Conservation (phyloP, 495 filamentous ascomycete species). For the Aspergillus mulundensis region DNA sequence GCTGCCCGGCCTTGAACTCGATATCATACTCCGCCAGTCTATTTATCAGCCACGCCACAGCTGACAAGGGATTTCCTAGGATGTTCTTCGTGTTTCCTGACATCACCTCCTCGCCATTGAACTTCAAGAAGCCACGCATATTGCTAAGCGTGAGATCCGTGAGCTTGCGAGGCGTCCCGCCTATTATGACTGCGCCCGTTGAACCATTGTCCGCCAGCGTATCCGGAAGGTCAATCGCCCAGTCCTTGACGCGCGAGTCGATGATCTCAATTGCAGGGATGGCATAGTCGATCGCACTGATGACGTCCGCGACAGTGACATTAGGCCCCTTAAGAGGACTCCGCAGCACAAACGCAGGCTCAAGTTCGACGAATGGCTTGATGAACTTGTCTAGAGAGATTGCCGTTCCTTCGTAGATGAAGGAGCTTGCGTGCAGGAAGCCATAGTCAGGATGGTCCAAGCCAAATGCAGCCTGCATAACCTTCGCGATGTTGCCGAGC, state of each 20-base stretch:
- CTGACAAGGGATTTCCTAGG: conserved; percentile 21
- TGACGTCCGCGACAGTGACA: conserved; percentile 22
- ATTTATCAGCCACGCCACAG: conserved; percentile 20
- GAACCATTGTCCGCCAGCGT: conserved; percentile 24
- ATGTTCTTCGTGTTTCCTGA: conserved; percentile 19
- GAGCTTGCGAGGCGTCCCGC: conserved; percentile 18
- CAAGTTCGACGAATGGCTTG: conserved; percentile 23
- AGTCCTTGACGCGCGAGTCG: conserved; percentile 21
- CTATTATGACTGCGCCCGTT: conserved; percentile 17
- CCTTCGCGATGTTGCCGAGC: conserved; percentile 24
- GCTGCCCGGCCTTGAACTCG: conserved; percentile 16
- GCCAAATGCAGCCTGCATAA: conserved; percentile 21
- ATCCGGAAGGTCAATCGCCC: conserved; percentile 22
- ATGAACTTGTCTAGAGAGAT: conserved; percentile 15
- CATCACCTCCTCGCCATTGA: conserved; percentile 22
- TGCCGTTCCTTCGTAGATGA: conserved; percentile 16
- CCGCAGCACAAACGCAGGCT: conserved; percentile 19
- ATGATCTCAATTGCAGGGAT: conserved; percentile 24
- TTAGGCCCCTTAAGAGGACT: conserved; percentile 15
- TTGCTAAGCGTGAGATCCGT: conserved; percentile 20
- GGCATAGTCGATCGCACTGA: conserved; percentile 22
- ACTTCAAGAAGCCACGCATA: conserved; percentile 13
- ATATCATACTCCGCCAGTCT: conserved; percentile 19
- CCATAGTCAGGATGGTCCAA: conserved; percentile 23
- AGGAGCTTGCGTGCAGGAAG: conserved; percentile 19